A percentile compares a stretch with the other conserved stretches of the same genome.
phyloP scores from a whole-genome alignment of 1,284 basidiomycete species.

The Cryptococcus jaspeensis region DNA sequence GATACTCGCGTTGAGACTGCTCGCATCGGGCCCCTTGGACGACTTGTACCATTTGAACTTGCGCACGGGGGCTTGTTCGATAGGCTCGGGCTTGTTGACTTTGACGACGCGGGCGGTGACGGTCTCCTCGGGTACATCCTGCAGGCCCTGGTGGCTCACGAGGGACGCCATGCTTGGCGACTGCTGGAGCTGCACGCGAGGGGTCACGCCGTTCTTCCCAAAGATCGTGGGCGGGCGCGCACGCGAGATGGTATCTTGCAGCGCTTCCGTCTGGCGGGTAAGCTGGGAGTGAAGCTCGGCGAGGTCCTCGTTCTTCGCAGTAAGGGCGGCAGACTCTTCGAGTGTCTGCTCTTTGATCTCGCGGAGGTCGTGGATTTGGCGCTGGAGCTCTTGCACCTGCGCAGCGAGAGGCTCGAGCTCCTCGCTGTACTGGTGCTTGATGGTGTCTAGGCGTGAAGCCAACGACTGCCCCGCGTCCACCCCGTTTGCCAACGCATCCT shows the following conservation, averaged over 20 bases:
- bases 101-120: slow-evolving; percentile 46
- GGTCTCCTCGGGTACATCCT: slow-evolving; percentile 49
- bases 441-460: slow-evolving; percentile 79
- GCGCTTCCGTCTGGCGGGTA: slow-evolving; percentile 66
- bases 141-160: slow-evolving; percentile 42
- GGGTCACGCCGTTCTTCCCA: slow-evolving; percentile 12
- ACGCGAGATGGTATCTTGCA: slow-evolving; percentile 46
- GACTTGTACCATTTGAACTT: slow-evolving; percentile 59
- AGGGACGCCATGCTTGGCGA: slow-evolving; percentile 52
- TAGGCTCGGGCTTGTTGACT: slow-evolving; percentile 50
- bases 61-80: slow-evolving; percentile 52
- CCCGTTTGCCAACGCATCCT: no score
- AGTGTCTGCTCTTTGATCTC: slow-evolving; percentile 81
- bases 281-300: slow-evolving; percentile 81
- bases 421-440: slow-evolving; percentile 82
- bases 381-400: slow-evolving; percentile 71
- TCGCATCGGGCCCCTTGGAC: slow-evolving; percentile 45
- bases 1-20: slow-evolving; percentile 29
- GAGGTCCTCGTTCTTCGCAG: slow-evolving; percentile 87
- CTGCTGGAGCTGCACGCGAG: slow-evolving; percentile 39
- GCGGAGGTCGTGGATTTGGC: slow-evolving; percentile 85
- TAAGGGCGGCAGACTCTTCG: slow-evolving; percentile 86
- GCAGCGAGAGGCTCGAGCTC: slow-evolving; percentile 81
- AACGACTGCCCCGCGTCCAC: slow-evolving; percentile 55
- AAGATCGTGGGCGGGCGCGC: slow-evolving; percentile 29